Percentiles rank a stretch among this genome's conserved stretches.
Conservation (phyloP, 345 rosid species). For the Citrus trifoliata region DNA sequence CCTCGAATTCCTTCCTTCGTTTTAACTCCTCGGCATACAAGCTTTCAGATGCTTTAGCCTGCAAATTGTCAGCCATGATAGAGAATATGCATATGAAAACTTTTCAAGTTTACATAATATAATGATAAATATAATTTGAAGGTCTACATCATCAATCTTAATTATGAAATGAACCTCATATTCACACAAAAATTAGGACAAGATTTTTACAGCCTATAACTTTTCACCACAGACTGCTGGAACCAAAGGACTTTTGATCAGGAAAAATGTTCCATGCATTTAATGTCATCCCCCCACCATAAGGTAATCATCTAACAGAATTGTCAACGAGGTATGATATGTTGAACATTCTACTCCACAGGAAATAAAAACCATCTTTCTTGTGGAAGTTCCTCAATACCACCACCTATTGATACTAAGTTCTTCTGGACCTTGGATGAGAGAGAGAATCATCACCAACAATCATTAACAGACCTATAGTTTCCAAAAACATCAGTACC, state of each 20-base stretch:
- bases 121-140: background rate
- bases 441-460: background rate
- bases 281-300: background rate
- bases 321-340: too few relatives aligned
- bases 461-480: background rate
- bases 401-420: background rate
- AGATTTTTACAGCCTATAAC: background rate
- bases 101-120: background rate
- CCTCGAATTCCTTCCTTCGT: slow-evolving; percentile 66
- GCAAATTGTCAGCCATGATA: slow-evolving; percentile 13
- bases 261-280: background rate
- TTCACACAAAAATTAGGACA: background rate
- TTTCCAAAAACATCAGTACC: background rate
- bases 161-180: background rate
- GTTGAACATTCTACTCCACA: too few relatives aligned
- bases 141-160: background rate
- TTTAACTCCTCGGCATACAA: slow-evolving; percentile 54
- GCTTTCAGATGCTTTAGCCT: slow-evolving; percentile 64
- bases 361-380: too few relatives aligned
- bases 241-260: background rate
- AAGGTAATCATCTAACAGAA: too few relatives aligned
- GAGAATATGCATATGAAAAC: slow-evolving; percentile 4
- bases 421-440: background rate
- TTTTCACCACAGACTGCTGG: background rate
- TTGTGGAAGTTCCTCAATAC: background rate